Evolutionary conservation across 306 rosid genomes (phyloP), one percentile per base, ranked within the genome.

Genomic region (Vachellia pachyceras): DNA sequence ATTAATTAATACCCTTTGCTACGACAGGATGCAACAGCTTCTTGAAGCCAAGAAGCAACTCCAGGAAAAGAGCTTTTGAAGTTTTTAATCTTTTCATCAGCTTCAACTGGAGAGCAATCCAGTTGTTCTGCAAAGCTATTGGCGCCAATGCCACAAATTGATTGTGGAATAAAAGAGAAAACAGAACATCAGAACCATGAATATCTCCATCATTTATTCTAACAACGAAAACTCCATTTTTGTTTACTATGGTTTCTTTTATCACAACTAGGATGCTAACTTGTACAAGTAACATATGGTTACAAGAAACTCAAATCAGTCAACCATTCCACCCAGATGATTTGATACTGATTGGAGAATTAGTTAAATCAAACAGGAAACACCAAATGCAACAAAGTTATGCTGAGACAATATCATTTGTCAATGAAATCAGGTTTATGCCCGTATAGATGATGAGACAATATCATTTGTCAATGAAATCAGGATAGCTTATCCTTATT

Each of bases 21-120:
- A 39, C 84, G 87, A 80, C 99, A 95, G 80, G 82, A 82, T 39
- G 88, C 89, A 88, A 95, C 88, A 25, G 87, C 97, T 83, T 88
- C 94, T 29, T 73, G 85, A 79, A 95, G 98, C 98, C 99, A 95
- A n/a, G 92, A 91, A 88, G 97, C 91, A 84, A 95, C 95, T 45
- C 93, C 97, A 44, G 96, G 94, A 82, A 95, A 95, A 80, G 96
- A 88, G 83, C 86, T 87, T 88, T 86, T 95, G 82, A 93, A 95
- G 86, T 89, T 89, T 75, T 66, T 84, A 78, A 95, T 93, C 90
- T 89, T 95, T 83, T 90, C 93, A 36, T 87, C 86, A 83, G 99
- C 99, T 82, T 93, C 97, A 60, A 82, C 97, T 13, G 84, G 76
- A 76, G 91, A 77, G 84, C 99, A 95, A 44, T 86, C 92, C 80